These are phyloP conservation scores for Citrus glauca DNA, from an alignment of 345 rosid genomes.

Conservation along the genomic window DNA sequence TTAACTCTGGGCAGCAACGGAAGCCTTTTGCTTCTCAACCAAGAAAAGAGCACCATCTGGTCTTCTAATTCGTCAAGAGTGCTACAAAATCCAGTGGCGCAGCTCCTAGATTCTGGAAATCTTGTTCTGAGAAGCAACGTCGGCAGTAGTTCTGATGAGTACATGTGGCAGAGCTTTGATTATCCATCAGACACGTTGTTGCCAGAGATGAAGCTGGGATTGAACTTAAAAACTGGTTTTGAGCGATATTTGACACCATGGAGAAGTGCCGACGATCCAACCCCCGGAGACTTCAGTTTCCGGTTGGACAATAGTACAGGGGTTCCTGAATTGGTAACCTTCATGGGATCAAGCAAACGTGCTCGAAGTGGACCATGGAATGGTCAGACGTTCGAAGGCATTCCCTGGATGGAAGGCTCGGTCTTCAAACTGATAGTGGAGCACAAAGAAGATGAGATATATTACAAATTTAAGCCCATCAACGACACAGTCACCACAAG, in stretches of 20 bases:
- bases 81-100: not conserved
- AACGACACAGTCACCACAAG: not conserved
- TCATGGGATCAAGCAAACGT: not conserved
- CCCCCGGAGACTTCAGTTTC: not conserved
- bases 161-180: not conserved
- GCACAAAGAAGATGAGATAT: not conserved
- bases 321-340: not conserved
- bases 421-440: not conserved
- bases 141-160: not conserved
- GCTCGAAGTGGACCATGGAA: not conserved
- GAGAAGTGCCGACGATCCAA: not conserved
- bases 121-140: not conserved
- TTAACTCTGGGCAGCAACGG: not conserved
- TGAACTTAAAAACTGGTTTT: not conserved
- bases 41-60: not conserved
- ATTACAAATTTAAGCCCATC: not conserved
- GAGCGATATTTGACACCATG: not conserved
- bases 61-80: not conserved
- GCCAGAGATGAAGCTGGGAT: not conserved
- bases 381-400: not conserved
- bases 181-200: not conserved
- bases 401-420: not conserved
- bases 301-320: not conserved
- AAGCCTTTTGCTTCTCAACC: not conserved
- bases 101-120: not conserved